Evolutionary conservation across 768 basidiomycete genomes (phyloP), one percentile per base, ranked within the genome.

Genomic region (Scleroderma bovista): DNA sequence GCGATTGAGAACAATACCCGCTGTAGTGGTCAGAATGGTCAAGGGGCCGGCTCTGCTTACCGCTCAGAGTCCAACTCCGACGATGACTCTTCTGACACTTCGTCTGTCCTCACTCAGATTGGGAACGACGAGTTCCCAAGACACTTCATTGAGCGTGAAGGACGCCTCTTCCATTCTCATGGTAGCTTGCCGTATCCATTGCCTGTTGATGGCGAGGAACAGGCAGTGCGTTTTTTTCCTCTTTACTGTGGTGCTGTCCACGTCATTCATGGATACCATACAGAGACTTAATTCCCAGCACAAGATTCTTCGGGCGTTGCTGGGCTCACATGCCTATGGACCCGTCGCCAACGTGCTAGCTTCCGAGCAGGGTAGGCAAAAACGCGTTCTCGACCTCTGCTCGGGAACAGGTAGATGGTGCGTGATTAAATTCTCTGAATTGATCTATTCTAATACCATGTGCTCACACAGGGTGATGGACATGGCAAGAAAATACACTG

Each of bases 321-420:
- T 85, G 56, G 77, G 79, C n/a, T 70, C 63, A 36, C 74, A 81
- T 61, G 83, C 76, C 60, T 67, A 82, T 45, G 82, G 79, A 6
- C 85, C 86, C 34, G 78, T 88, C 22, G 55, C 58, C 29, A 71
- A 80, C 51, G 66, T 78, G 26, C 70, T 90, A 43, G 70, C 69
- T 38, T 57, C 59, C 23, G 63, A 67, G 37, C 60, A 66, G 6
- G 69, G 63, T 38, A 72, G 72, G 49, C 72, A 69, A 44, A 77
- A 70, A 64, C 73, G 75, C 51, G 84, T 75, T 39, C 72, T 92
- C 43, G 88, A 92, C 65, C 59, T 89, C n/a, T 83, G 88, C 54
- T 86, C 83, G 7, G 88, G 88, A 16, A 84, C 76, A 16, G 88
- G 88, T 6, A 68, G 61, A 67, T 92, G 88, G 88, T 86, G 53